These are phyloP conservation scores for Gossypium australe DNA, from an alignment of 345 rosid genomes.

Conservation along the genomic window DNA sequence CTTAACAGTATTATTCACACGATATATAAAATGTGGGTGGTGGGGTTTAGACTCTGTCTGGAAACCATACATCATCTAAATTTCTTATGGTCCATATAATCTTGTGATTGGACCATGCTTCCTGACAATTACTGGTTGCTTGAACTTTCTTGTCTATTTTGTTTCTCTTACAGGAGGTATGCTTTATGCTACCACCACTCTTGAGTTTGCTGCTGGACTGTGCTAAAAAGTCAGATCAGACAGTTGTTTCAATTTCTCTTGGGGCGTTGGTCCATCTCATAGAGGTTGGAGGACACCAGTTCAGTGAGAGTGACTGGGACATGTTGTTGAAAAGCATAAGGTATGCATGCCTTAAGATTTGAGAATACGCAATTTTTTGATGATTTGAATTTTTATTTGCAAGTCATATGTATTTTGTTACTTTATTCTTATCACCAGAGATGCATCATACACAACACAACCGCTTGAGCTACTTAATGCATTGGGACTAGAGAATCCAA, in stretches of 20 bases:
- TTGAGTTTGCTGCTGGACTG: conserved; percentile 90
- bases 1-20: conserved; percentile 23
- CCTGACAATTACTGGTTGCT: conserved; percentile 8
- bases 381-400: conserved; percentile 7
- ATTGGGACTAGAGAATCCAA: conserved; percentile 51
- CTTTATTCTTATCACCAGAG: conserved; percentile 40
- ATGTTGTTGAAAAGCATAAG: conserved; percentile 94
- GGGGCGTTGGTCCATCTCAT: conserved; percentile 97
- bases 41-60: not conserved
- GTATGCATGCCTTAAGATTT: conserved; percentile 32
- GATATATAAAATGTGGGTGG: not conserved
- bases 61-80: not conserved
- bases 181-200: conserved; percentile 97
- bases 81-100: not conserved
- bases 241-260: conserved; percentile 93
- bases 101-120: conserved; percentile 6
- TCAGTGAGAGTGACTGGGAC: conserved; percentile 95
- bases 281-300: conserved; percentile 98
- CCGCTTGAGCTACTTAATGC: conserved; percentile 93
- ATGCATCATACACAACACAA: conserved; percentile 94
- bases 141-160: not conserved
- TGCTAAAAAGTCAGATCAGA: conserved; percentile 92
- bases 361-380: conserved; percentile 9
- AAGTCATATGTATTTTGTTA: not conserved
- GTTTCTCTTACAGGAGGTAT: conserved; percentile 61